phyloP scores from a whole-genome alignment of 441 rosid species.

The Jatropha podagrica region DNA sequence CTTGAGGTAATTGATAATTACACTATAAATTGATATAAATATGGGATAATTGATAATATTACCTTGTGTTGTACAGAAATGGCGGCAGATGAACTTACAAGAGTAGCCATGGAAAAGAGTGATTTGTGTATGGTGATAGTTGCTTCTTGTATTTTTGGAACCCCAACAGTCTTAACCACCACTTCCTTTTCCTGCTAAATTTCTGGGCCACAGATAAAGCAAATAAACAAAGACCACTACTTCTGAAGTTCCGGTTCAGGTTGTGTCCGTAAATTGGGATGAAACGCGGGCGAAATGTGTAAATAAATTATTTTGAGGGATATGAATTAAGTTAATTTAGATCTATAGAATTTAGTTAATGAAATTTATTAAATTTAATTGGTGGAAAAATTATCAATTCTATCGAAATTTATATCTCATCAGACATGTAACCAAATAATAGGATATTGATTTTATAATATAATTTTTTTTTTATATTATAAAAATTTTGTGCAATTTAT shows the following conservation, averaged over 20 bases:
- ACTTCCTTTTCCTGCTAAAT: not conserved
- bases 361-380: too few species aligned
- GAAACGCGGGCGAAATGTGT: not conserved
- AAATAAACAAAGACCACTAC: conserved; percentile 12
- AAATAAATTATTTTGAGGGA: not conserved
- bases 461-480: too few species aligned
- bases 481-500: too few species aligned
- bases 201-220: conserved; percentile 22
- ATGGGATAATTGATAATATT: conserved; percentile 2
- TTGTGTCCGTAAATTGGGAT: not conserved
- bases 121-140: conserved; percentile 7
- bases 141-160: not conserved
- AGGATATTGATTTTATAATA: too few species aligned
- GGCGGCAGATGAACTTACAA: conserved; percentile 41
- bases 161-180: not conserved
- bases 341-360: too few species aligned
- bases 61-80: conserved; percentile 49
- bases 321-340: not conserved
- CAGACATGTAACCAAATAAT: too few species aligned
- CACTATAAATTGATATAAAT: not conserved
- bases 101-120: conserved; percentile 48
- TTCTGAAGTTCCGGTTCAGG: not conserved
- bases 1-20: not conserved
- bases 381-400: too few species aligned
- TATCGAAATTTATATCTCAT: too few species aligned